These are phyloP conservation scores for Boletus rubescentipes DNA, from an alignment of 768 basidiomycete genomes.

Conservation along the genomic window DNA sequence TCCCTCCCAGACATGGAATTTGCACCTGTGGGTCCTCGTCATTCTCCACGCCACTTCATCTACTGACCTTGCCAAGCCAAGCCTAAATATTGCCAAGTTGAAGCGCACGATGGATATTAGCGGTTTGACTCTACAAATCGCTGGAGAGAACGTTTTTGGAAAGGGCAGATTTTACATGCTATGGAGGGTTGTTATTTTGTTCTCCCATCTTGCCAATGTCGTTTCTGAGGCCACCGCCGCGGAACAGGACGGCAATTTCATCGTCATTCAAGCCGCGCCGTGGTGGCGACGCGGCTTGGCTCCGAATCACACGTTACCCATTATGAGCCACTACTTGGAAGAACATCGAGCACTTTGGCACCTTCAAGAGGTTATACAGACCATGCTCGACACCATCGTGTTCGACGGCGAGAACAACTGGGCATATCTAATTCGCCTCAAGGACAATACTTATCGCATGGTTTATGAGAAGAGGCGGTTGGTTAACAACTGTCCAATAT, in stretches of 20 bases:
- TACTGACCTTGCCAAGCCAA: slow-evolving; percentile 15
- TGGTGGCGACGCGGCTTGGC: slow-evolving; percentile 20
- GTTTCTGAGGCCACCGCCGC: slow-evolving; percentile 8
- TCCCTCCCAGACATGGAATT: slow-evolving; percentile 25
- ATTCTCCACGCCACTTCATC: neutral
- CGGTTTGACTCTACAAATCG: slow-evolving; percentile 21
- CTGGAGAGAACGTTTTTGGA: neutral
- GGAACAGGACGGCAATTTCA: slow-evolving; percentile 28
- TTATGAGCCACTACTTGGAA: slow-evolving; percentile 1
- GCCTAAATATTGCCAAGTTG: slow-evolving; percentile 21
- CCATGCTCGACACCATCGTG: slow-evolving; percentile 32
- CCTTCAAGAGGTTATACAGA: slow-evolving; percentile 32
- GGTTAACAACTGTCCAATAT: slow-evolving; percentile 24
- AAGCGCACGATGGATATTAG: slow-evolving; percentile 26
- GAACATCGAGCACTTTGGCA: slow-evolving; percentile 25
- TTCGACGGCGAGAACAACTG: slow-evolving; percentile 34
- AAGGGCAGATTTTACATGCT: slow-evolving; percentile 26
- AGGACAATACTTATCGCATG: slow-evolving; percentile 26
- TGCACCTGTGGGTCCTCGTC: slow-evolving; percentile 28
- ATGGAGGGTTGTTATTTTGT: slow-evolving; percentile 24
- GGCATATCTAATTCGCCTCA: slow-evolving; percentile 34
- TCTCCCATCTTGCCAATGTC: neutral
- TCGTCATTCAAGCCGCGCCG: slow-evolving; percentile 33
- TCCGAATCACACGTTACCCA: neutral
- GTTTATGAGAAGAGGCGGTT: slow-evolving; percentile 26